Percentiles rank a stretch among this genome's conserved stretches.
These are phyloP conservation scores for Helminthosporium solani DNA, from an alignment of 2,329 filamentous ascomycete species.

Conservation along the genomic window DNA sequence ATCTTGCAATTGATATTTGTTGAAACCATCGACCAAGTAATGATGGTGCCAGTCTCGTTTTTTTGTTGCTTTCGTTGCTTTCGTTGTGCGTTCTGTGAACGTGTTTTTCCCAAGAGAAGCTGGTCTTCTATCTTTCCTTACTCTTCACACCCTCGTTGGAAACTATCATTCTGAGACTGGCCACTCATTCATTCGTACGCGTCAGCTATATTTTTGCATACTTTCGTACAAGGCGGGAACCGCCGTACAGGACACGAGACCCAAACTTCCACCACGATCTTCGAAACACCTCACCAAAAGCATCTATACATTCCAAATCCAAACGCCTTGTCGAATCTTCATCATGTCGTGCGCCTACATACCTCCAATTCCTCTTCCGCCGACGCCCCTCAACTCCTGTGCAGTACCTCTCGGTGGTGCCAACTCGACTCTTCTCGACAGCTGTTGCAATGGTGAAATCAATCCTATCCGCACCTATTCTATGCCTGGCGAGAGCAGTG, in stretches of 20 bases:
- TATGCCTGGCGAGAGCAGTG: slow-evolving; percentile 11
- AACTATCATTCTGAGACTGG: neutral
- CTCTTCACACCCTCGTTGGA: slow-evolving; percentile 1
- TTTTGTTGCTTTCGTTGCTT: slow-evolving; percentile 5
- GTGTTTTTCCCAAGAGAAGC: slow-evolving; percentile 2
- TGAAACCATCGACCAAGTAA: neutral
- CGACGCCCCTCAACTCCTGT: slow-evolving; percentile 23
- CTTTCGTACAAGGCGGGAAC: neutral
- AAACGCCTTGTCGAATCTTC: slow-evolving; percentile 9
- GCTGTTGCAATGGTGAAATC: slow-evolving; percentile 34
- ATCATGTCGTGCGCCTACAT: slow-evolving; percentile 12
- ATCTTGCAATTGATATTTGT: neutral
- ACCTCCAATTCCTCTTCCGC: slow-evolving; percentile 21
- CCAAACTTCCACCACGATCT: slow-evolving; percentile 1
- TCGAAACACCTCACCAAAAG: neutral
- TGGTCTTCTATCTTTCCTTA: neutral
- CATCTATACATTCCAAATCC: neutral
- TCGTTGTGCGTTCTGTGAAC: slow-evolving; percentile 17
- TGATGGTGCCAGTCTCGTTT: no score
- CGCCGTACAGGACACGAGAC: neutral
- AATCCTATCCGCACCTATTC: slow-evolving; percentile 26
- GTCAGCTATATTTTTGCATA: neutral
- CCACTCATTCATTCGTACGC: neutral
- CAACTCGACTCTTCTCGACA: slow-evolving; percentile 31
- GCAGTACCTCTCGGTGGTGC: slow-evolving; percentile 28